Conservation (phyloP, 2,329 filamentous ascomycete genomes). For the Pseudodiploospora longispora region DNA sequence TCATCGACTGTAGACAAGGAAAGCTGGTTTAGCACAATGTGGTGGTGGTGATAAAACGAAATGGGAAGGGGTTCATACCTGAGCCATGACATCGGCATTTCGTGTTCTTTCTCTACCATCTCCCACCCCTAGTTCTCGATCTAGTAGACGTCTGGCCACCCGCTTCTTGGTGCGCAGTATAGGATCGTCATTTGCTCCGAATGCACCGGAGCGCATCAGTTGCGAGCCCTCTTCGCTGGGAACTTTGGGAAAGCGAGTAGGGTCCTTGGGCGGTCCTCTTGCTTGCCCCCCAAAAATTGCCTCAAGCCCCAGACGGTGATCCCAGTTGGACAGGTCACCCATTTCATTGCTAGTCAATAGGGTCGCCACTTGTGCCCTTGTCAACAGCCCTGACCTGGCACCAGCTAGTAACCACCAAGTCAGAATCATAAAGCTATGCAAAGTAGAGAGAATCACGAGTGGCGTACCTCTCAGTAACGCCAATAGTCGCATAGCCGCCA, state of each 20-base stretch:
- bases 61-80: conserved; percentile 36
- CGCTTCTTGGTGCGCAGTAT: conserved; percentile 45
- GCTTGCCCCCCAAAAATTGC: conserved; percentile 8
- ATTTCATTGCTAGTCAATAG: conserved; percentile 32
- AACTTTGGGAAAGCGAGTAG: conserved; percentile 67
- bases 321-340: conserved; percentile 23
- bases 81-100: conserved; percentile 59
- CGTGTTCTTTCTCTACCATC: conserved; percentile 49
- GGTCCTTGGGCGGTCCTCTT: conserved; percentile 31
- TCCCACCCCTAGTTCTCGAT: conserved; percentile 72
- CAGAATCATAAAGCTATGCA: neutral
- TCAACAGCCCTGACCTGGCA: conserved; percentile 21
- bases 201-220: conserved; percentile 75
- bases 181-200: conserved; percentile 59
- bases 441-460: neutral
- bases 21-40: neutral
- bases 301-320: too few species aligned
- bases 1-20: conserved; percentile 48
- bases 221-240: conserved; percentile 69
- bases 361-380: conserved; percentile 29
- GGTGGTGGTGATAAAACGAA: neutral
- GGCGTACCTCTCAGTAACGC: conserved; percentile 22
- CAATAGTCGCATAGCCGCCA: conserved; percentile 25
- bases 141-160: conserved; percentile 64
- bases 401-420: conserved; percentile 1